Conservation (phyloP, 345 rosid genomes). For the Carallia pectinifolia region DNA sequence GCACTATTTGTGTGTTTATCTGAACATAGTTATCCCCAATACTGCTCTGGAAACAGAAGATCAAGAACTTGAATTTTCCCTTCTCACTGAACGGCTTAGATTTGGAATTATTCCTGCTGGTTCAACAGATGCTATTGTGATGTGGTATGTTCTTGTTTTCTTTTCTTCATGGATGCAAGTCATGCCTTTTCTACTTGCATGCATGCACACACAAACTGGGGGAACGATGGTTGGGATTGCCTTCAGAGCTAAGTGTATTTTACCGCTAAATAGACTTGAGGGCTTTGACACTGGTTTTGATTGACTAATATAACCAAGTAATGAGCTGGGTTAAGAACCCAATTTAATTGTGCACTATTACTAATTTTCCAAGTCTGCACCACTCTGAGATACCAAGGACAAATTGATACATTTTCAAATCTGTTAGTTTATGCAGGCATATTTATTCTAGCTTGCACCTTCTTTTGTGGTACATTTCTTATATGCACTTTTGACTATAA, state of each 20-base stretch:
- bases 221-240: background rate
- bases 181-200: background rate
- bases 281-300: background rate
- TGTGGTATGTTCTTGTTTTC: constrained; percentile 52
- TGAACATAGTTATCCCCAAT: constrained; percentile 5
- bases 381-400: too few species aligned
- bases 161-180: background rate
- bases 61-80: constrained; percentile 40
- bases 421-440: too few species aligned
- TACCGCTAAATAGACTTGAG: background rate
- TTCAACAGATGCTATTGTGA: constrained; percentile 86
- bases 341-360: too few species aligned
- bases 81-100: constrained; percentile 49
- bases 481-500: too few species aligned
- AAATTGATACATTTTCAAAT: too few species aligned
- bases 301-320: background rate
- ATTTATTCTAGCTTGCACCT: too few species aligned
- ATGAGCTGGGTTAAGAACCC: background rate
- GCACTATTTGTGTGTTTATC: background rate
- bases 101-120: constrained; percentile 93
- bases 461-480: too few species aligned
- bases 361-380: too few species aligned
- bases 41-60: constrained; percentile 34
- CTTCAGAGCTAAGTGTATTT: background rate
- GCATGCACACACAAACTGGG: background rate